Evolutionary conservation across 495 filamentous ascomycete genomes (phyloP).

Genomic region (Chlorociboria aeruginascens): DNA sequence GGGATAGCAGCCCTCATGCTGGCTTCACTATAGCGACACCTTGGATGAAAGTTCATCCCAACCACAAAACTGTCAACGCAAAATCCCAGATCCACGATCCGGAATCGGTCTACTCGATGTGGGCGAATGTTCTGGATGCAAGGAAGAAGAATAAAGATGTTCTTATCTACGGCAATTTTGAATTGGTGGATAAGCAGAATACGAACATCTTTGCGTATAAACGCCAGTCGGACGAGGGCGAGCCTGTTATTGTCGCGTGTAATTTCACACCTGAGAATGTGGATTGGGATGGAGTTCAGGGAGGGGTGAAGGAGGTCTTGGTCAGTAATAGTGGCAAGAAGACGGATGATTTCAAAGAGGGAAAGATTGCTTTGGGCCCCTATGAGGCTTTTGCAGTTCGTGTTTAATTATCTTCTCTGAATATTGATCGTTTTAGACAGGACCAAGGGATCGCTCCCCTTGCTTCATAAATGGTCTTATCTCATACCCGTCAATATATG

Average conservation of each 20-base stretch:
- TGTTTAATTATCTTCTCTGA: too few relatives aligned
- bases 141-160: constrained; percentile 30
- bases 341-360: background rate
- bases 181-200: constrained; percentile 25
- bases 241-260: background rate
- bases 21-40: constrained; percentile 37
- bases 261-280: too few relatives aligned
- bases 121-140: constrained; percentile 28
- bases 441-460: too few relatives aligned
- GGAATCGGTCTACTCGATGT: constrained; percentile 33
- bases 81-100: constrained; percentile 29
- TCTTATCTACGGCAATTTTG: constrained; percentile 35
- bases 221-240: background rate
- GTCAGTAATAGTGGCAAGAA: background rate
- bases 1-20: constrained; percentile 34
- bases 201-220: constrained; percentile 26
- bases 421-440: too few relatives aligned
- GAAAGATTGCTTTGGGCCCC: background rate
- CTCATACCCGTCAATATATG: too few relatives aligned
- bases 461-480: too few relatives aligned
- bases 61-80: constrained; percentile 39
- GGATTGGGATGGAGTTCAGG: background rate
- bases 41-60: constrained; percentile 48
- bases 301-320: background rate
- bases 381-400: background rate